These are phyloP conservation scores for Pharus latifolius DNA, from an alignment of 176 grass and related monocot species.

Conservation along the genomic window DNA sequence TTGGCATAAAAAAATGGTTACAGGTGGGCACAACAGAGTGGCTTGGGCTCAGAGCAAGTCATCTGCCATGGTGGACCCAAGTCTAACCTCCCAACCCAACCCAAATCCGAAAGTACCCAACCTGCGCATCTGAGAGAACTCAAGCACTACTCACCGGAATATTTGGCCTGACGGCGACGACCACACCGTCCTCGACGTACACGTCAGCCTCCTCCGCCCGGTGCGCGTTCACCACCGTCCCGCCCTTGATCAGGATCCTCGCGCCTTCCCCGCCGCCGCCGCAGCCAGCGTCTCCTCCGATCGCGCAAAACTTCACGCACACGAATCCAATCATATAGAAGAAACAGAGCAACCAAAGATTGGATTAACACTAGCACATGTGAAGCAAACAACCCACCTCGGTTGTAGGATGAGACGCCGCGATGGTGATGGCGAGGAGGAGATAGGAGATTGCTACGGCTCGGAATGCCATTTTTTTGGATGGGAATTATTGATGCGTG, in stretches of 20 bases:
- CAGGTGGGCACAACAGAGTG: neutral
- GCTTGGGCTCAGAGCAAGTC: neutral
- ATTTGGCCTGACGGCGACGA: slow-evolving; percentile 62
- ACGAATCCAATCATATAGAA: neutral
- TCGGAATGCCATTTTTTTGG: neutral
- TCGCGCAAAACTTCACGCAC: slow-evolving; percentile 42
- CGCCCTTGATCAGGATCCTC: slow-evolving; percentile 87
- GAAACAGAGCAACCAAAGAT: neutral
- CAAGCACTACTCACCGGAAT: slow-evolving; percentile 49
- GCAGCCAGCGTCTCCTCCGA: slow-evolving; percentile 7
- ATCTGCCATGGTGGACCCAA: neutral
- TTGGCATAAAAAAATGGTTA: neutral
- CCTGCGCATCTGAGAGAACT: neutral
- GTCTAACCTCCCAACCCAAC: neutral
- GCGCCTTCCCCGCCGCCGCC: slow-evolving; percentile 24
- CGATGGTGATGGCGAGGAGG: neutral
- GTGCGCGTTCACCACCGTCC: slow-evolving; percentile 93
- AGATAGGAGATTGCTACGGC: slow-evolving; percentile 6
- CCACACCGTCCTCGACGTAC: slow-evolving; percentile 80
- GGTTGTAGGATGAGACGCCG: slow-evolving; percentile 20
- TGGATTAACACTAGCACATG: neutral
- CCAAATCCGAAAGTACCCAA: neutral
- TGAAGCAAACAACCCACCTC: slow-evolving; percentile 12
- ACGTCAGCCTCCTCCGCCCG: slow-evolving; percentile 69
- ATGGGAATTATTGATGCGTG: too few species aligned